Percentiles rank a stretch among this genome's conserved stretches.
Evolutionary conservation across 1,139 yeast species (phyloP).

Genomic region (Yamadazyma oceani): DNA sequence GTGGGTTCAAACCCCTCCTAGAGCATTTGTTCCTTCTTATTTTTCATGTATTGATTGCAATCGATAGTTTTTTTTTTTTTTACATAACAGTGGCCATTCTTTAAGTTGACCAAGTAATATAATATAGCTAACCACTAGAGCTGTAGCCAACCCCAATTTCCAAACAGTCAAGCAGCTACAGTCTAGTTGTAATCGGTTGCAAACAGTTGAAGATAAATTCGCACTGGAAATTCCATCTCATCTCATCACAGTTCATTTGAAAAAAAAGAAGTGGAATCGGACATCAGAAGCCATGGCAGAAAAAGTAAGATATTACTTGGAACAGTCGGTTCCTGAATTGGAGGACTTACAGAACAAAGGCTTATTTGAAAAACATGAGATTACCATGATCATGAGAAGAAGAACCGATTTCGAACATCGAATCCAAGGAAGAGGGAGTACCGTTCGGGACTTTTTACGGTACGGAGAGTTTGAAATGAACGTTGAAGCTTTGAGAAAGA

Average conservation of each 20-base stretch:
- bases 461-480: conserved; percentile 82
- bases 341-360: conserved; percentile 84
- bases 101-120: too few relatives aligned
- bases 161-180: too few relatives aligned
- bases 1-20: conserved; percentile 60
- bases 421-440: conserved; percentile 80
- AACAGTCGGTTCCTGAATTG: conserved; percentile 86
- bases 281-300: conserved; percentile 56
- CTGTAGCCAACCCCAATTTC: too few relatives aligned
- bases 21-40: conserved; percentile 47
- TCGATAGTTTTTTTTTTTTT: too few relatives aligned
- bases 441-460: conserved; percentile 71
- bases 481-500: conserved; percentile 74
- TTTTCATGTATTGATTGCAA: conserved; percentile 24
- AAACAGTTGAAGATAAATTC: too few relatives aligned
- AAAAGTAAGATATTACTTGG: conserved; percentile 73
- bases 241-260: conserved; percentile 3
- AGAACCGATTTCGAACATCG: conserved; percentile 96
- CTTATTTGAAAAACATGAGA: conserved; percentile 76
- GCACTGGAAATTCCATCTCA: conserved; percentile 2
- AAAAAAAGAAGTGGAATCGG: not conserved
- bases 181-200: too few relatives aligned
- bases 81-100: too few relatives aligned
- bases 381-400: conserved; percentile 83
- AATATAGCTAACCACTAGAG: too few relatives aligned